Percentiles rank a stretch among this genome's conserved stretches.
Conservation (phyloP, 2,329 filamentous ascomycete species). For the Neofusicoccum ribis region DNA sequence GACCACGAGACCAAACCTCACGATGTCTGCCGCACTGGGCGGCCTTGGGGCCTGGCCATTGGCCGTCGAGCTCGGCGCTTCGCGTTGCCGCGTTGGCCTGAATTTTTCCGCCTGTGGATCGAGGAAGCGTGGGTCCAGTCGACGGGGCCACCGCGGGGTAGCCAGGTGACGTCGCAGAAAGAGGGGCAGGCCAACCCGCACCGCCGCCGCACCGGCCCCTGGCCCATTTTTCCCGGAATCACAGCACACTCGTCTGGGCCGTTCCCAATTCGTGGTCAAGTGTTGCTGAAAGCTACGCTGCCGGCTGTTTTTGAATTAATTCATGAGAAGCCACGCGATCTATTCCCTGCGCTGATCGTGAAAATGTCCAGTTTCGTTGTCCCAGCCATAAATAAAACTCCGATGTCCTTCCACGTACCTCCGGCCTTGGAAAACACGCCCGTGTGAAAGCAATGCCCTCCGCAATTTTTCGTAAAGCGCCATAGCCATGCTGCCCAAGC, state of each 20-base stretch:
- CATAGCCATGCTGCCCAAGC: conserved; percentile 1
- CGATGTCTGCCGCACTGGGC: not conserved
- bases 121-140: conserved; percentile 9
- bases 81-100: not conserved
- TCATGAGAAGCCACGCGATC: not conserved
- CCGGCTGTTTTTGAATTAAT: not conserved
- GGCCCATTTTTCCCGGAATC: not conserved
- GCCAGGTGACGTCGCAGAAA: conserved; percentile 17
- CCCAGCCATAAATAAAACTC: not conserved
- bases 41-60: not conserved
- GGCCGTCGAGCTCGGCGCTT: not conserved
- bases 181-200: not conserved
- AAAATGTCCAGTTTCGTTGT: conserved; percentile 7
- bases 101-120: conserved; percentile 18
- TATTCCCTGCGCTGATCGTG: conserved; percentile 16
- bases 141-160: conserved; percentile 5
- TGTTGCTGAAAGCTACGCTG: not conserved
- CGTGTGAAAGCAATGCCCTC: not conserved
- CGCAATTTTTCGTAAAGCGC: conserved; percentile 10
- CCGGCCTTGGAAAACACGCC: not conserved
- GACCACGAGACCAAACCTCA: not conserved
- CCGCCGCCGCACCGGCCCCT: not conserved
- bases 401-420: conserved; percentile 7
- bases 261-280: not conserved
- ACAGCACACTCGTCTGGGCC: not conserved